Evolutionary conservation across 169 alveolate species (phyloP).

Genomic region (Plasmodium knowlesi): DNA sequence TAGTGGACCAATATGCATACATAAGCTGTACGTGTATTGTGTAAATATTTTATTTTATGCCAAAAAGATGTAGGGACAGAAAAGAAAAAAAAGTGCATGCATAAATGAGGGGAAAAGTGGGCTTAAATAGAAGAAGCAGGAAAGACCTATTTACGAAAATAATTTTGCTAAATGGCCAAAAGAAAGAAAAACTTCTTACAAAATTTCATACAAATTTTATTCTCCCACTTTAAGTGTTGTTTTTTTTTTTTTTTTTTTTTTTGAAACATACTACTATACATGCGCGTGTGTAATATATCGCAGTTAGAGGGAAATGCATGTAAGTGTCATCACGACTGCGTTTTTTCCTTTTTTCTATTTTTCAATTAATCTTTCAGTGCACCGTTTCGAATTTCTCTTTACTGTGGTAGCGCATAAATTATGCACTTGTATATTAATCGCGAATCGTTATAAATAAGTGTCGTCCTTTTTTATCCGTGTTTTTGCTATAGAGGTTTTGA

Average conservation of each 20-base stretch:
- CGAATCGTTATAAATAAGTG: background rate
- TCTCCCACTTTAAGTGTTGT: background rate
- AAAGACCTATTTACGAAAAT: background rate
- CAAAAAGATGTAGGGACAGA: background rate
- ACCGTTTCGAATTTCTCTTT: background rate
- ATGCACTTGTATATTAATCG: background rate
- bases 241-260: background rate
- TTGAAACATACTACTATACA: background rate
- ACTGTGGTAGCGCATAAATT: background rate
- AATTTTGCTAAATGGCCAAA: background rate
- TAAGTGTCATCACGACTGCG: background rate
- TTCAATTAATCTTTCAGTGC: background rate
- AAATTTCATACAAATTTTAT: background rate
- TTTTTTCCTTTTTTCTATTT: background rate
- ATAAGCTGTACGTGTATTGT: background rate
- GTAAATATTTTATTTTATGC: background rate
- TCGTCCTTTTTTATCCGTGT: background rate
- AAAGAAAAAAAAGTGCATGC: conserved; percentile 3
- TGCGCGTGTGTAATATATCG: background rate
- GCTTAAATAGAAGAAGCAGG: background rate
- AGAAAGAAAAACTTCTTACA: background rate
- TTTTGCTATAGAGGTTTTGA: background rate
- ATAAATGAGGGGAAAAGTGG: background rate
- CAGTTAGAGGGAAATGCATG: background rate
- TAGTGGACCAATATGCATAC: background rate